Percentiles rank a stretch among this genome's conserved stretches.
These are phyloP conservation scores for Fusarium redolens DNA, from an alignment of 2,329 filamentous ascomycete species.

Conservation along the genomic window DNA sequence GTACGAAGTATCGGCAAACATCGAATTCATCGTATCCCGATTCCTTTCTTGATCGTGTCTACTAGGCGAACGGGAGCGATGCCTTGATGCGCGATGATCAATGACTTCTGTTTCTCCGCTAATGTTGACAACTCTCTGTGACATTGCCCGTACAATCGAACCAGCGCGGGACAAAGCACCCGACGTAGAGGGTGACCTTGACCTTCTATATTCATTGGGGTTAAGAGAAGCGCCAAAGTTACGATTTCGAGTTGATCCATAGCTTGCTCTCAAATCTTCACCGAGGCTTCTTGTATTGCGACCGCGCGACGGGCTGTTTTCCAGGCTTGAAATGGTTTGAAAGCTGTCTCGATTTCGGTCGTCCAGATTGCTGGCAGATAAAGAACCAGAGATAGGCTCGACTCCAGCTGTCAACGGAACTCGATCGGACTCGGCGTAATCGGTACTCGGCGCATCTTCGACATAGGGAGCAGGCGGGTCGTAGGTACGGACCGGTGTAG, in stretches of 20 bases:
- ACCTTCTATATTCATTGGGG: constrained; percentile 64
- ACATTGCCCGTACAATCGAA: constrained; percentile 86
- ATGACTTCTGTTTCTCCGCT: constrained; percentile 90
- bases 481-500: constrained; percentile 45
- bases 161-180: constrained; percentile 76
- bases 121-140: constrained; percentile 96
- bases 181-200: constrained; percentile 71
- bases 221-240: constrained; percentile 68
- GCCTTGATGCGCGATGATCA: constrained; percentile 75
- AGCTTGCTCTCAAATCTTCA: constrained; percentile 68
- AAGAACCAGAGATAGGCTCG: constrained; percentile 65
- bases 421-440: constrained; percentile 67
- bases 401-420: constrained; percentile 67
- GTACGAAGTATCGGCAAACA: constrained; percentile 63
- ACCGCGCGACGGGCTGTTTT: constrained; percentile 63
- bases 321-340: constrained; percentile 66
- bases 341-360: constrained; percentile 64
- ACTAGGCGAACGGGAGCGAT: constrained; percentile 68
- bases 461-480: constrained; percentile 50
- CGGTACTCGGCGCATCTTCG: constrained; percentile 48
- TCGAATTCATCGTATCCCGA: constrained; percentile 46
- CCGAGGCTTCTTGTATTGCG: constrained; percentile 66
- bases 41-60: constrained; percentile 51
- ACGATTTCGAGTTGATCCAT: constrained; percentile 61
- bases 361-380: constrained; percentile 55